Conservation (phyloP, 352 stramenopile genomes). For the Globisporangium paroecandrum region DNA sequence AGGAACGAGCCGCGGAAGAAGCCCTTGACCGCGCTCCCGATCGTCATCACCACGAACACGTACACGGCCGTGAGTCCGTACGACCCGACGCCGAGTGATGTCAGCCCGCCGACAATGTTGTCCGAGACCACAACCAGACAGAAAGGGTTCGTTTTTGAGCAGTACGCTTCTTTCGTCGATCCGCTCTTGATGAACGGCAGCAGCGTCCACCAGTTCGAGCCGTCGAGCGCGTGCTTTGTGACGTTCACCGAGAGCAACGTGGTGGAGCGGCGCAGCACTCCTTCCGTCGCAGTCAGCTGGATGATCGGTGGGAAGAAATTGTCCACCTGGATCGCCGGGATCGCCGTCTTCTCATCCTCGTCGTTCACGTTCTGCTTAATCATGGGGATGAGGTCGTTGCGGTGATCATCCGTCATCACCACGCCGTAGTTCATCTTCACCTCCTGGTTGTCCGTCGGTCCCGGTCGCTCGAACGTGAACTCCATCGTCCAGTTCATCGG, state of each 20-base stretch:
- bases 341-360: conserved; percentile 21
- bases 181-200: conserved; percentile 28
- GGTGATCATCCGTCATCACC: conserved; percentile 49
- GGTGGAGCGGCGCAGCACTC: conserved; percentile 53
- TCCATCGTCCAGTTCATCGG: conserved; percentile 69
- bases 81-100: conserved; percentile 71
- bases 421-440: conserved; percentile 54
- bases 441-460: conserved; percentile 52
- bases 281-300: conserved; percentile 68
- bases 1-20: conserved; percentile 81
- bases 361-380: conserved; percentile 57
- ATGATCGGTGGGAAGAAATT: conserved; percentile 56
- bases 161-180: conserved; percentile 36
- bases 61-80: conserved; percentile 86
- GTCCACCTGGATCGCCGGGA: conserved; percentile 47
- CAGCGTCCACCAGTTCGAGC: conserved; percentile 69
- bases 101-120: conserved; percentile 82
- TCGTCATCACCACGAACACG: conserved; percentile 85
- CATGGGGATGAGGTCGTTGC: conserved; percentile 66
- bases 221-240: conserved; percentile 51
- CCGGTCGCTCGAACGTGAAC: conserved; percentile 66
- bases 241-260: conserved; percentile 51
- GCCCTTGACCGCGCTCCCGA: conserved; percentile 77
- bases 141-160: conserved; percentile 47
- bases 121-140: conserved; percentile 84